Evolutionary conservation across 164 flowering plant species (phyloP), one percentile per base, ranked within the genome.

Genomic region (Chimonanthus praecox): DNA sequence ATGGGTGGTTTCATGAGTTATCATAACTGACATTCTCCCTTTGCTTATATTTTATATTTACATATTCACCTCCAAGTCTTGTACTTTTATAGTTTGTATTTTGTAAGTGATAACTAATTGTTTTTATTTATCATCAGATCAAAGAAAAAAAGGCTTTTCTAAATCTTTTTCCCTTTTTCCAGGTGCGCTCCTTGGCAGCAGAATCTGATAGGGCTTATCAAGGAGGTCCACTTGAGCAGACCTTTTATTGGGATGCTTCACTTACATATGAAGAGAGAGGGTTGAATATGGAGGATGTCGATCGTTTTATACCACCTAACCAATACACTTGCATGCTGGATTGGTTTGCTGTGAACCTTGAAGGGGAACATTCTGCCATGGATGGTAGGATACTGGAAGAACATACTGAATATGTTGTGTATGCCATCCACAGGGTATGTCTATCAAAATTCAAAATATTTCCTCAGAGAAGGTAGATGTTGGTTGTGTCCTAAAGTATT

Each of bases 281-380:
- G 47, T 80, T 82, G 77, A 70, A 70, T 72, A 10, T 62, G 65
- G 72, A 69, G 47, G 86, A 85, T 80, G 50, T 72, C 7, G 72
- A 78, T 58, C 78, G 64, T 60, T 81, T 86, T 78, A 72, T 75
- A 72, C 69, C 88, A 73, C 89, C 94, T 48, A 87, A 82, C 70
- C 95, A 86, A 49, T 96, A 96, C 72, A 54, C 74, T 58, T 45
- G 75, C 79, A 85, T 76, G 86, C 83, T 96, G 73, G 97, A 96
- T 66, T 96, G 99, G 99, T 96, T 94, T 84, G 90, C 98, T 72
- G 99, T 96, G 74, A 98, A 96, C 85, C 97, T 96, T 74, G 99
- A 91, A 84, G 99, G n/a, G 76, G 98, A 96, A 84, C 99, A 96
- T 83, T 96, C 99, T 79, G 99, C 99, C 62, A 92, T 96, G 99